Evolutionary conservation across 192 early-diverging fungal species (phyloP).

Genomic region (Linnemannia schmuckeri): DNA sequence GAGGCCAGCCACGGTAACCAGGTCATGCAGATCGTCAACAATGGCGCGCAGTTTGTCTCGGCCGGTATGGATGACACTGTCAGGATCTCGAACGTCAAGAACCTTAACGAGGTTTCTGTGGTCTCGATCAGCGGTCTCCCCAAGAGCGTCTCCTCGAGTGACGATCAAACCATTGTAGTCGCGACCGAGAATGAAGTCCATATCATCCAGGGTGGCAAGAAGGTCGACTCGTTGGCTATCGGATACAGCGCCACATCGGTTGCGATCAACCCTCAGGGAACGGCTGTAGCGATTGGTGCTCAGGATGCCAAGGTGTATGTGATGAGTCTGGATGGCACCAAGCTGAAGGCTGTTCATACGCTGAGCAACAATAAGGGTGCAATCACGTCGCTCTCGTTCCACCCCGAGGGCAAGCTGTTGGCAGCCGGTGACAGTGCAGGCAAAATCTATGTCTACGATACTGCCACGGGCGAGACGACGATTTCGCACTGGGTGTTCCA

Average conservation of each 20-base stretch:
- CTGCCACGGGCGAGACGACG: conserved; percentile 60
- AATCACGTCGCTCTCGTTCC: conserved; percentile 85
- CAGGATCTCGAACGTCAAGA: conserved; percentile 35
- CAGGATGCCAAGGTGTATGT: conserved; percentile 79
- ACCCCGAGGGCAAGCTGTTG: conserved; percentile 78
- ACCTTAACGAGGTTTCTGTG: conserved; percentile 57
- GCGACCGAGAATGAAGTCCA: conserved; percentile 68
- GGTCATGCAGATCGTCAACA: conserved; percentile 69
- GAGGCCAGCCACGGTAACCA: conserved; percentile 85
- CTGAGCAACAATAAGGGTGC: conserved; percentile 67
- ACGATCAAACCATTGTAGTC: conserved; percentile 64
- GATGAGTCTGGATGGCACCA: conserved; percentile 66
- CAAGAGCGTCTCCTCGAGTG: conserved; percentile 64
- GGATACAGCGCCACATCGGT: conserved; percentile 64
- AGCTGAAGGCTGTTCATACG: conserved; percentile 40
- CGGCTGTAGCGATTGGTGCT: conserved; percentile 71
- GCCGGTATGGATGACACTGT: conserved; percentile 85
- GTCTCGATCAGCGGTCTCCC: conserved; percentile 64
- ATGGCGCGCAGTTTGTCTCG: conserved; percentile 65
- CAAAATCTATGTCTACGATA: conserved; percentile 82
- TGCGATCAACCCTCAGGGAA: conserved; percentile 68
- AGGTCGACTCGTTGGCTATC: conserved; percentile 53
- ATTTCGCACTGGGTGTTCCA: conserved; percentile 92
- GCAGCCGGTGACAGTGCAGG: conserved; percentile 87
- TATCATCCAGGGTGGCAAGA: conserved; percentile 63